Evolutionary conservation across 2,329 filamentous ascomycete genomes (phyloP), one percentile per base, ranked within the genome.

Genomic region (Aspergillus chevalieri): DNA sequence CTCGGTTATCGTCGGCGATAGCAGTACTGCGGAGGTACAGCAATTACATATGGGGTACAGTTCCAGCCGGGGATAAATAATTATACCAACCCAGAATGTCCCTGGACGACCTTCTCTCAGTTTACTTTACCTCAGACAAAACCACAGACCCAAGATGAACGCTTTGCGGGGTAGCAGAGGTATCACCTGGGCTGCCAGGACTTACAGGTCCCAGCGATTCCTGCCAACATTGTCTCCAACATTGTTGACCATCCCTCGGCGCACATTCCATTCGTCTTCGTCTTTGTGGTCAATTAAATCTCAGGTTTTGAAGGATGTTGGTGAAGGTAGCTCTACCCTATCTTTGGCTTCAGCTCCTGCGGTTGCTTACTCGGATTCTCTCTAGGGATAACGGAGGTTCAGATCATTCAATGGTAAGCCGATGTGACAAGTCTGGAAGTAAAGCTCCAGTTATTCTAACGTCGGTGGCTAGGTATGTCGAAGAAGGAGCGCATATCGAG

Each of bases 321-420:
- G 70, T 17, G 70, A 73, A 59, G 70, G 70, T 72, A 53, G 46
- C 62, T 38, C 36, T 21, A 2, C 3, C 9, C 21, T 24, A 21
- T 22, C 8, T 6, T 26, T 26, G 8, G n/a, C 5, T 30, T 22
- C 10, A 14, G 33, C 12, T 3, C 24, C 34, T 48, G 49, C 49
- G 6, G 41, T 60, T 50, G 48, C 54, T 64, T 41, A 61, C 52
- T 39, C 14, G 8, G 19, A 17, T 52, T 43, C 38, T 47, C n/a
- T 41, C 21, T 44, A 93, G 93, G 93, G 48, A 98, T 97, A 64
- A 91, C 93, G 66, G 93, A 98, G 74, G 95, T 93, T 65, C 93
- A 98, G 72, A 89, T 98, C 64, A 97, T 97, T 63, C 93, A 98
- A 76, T 98, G 93, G 93, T 30, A 30, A 30, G 26, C 26, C 26